Evolutionary conservation across 1,284 basidiomycete species (phyloP).

Genomic region (Stereum hirsutum): DNA sequence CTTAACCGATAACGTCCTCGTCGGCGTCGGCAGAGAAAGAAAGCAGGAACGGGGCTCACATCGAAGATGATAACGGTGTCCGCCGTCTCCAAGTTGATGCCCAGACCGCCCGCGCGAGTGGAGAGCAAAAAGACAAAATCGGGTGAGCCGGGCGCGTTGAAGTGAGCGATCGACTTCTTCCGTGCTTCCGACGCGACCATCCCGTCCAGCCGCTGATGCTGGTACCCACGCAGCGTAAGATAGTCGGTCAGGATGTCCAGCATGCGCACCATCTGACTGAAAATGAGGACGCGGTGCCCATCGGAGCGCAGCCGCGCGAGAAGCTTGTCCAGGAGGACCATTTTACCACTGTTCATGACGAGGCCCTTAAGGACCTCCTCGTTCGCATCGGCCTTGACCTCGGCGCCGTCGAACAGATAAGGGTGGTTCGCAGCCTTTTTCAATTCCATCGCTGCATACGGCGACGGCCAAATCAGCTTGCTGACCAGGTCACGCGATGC

Average conservation of each 20-base stretch:
- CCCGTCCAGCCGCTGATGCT: conserved; percentile 67
- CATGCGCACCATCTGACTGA: conserved; percentile 99
- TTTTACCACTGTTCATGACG: conserved; percentile 97
- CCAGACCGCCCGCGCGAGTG: conserved; percentile 94
- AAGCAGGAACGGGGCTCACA: conserved; percentile 57
- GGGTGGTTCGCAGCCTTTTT: conserved; percentile 99
- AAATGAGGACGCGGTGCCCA: conserved; percentile 95
- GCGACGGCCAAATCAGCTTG: conserved; percentile 4
- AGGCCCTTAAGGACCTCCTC: conserved; percentile 93
- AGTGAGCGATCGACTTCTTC: conserved; percentile 79
- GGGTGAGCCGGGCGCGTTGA: conserved; percentile 65
- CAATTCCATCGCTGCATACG: conserved; percentile 74
- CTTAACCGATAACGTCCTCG: conserved; percentile 2
- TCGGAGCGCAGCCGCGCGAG: conserved; percentile 83
- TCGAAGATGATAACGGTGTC: conserved; percentile 99
- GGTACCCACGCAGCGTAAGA: conserved; percentile 84
- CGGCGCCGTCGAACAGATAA: conserved; percentile 95
- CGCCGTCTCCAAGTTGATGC: conserved; percentile 97
- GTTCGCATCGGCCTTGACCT: conserved; percentile 62
- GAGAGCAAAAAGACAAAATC: conserved; percentile 82
- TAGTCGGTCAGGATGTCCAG: conserved; percentile 98
- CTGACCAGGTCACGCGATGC: no score
- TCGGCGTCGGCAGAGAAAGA: not conserved
- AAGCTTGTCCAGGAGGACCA: conserved; percentile 95
- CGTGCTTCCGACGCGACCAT: conserved; percentile 73